A percentile compares a stretch with the other conserved stretches of the same genome.
Evolutionary conservation across 768 basidiomycete species (phyloP).

Genomic region (Aureoboletus auriporus): DNA sequence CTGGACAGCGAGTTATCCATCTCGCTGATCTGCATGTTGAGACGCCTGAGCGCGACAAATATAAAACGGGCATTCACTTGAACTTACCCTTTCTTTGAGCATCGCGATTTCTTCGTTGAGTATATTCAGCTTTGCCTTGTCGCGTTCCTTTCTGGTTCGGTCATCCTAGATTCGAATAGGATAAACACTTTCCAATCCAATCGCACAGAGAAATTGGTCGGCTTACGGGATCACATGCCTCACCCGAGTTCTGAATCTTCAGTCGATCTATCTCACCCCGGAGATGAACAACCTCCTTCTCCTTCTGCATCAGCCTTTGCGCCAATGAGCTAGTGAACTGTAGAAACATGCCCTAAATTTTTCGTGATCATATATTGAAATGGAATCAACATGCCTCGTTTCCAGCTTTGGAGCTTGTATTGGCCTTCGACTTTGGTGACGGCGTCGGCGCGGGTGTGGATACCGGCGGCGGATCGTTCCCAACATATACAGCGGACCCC

Average conservation of each 20-base stretch:
- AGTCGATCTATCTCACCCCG: slow-evolving; percentile 66
- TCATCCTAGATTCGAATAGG: slow-evolving; percentile 50
- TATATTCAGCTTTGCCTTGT: slow-evolving; percentile 65
- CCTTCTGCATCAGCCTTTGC: slow-evolving; percentile 78
- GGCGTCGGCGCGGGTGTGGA: slow-evolving; percentile 13
- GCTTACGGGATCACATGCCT: slow-evolving; percentile 58
- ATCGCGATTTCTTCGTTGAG: slow-evolving; percentile 72
- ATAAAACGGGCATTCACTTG: background rate
- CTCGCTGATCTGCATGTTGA: slow-evolving; percentile 45
- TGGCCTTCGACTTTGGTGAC: slow-evolving; percentile 31
- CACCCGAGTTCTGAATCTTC: slow-evolving; percentile 53
- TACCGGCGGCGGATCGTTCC: slow-evolving; percentile 2
- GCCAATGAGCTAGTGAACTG: slow-evolving; percentile 70
- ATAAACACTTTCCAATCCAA: background rate
- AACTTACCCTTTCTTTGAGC: slow-evolving; percentile 61
- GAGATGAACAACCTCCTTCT: slow-evolving; percentile 76
- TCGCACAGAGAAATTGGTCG: background rate
- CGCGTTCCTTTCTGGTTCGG: slow-evolving; percentile 70
- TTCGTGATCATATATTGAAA: background rate
- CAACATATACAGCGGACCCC: slow-evolving; percentile 16
- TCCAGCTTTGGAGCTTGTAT: slow-evolving; percentile 44
- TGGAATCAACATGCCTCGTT: slow-evolving; percentile 44
- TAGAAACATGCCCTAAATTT: background rate
- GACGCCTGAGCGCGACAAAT: background rate
- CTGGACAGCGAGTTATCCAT: slow-evolving; percentile 42